Percentiles rank a stretch among this genome's conserved stretches.
phyloP scores from a whole-genome alignment of 2,329 filamentous ascomycete genomes.

The Trichoderma gracile region DNA sequence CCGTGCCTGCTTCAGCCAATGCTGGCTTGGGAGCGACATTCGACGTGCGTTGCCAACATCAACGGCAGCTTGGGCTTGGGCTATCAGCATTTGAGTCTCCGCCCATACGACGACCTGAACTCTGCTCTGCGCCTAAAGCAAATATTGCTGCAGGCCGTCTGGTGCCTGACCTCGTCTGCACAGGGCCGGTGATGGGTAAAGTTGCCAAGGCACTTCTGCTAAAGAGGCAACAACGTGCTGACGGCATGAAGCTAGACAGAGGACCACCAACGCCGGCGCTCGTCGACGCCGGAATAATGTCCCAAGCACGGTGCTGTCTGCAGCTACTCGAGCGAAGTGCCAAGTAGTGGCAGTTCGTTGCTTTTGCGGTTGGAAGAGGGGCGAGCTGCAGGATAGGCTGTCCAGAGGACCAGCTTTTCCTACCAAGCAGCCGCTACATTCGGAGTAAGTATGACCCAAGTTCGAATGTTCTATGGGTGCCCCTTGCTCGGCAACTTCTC shows the following conservation, averaged over 20 bases:
- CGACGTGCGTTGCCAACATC: conserved; percentile 9
- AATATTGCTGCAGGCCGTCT: neutral
- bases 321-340: neutral
- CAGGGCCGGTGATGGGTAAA: neutral
- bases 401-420: neutral
- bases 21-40: conserved; percentile 14
- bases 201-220: conserved; percentile 18
- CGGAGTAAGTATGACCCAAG: neutral
- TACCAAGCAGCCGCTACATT: neutral
- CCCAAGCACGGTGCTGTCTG: neutral
- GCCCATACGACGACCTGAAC: conserved; percentile 2
- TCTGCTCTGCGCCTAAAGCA: neutral
- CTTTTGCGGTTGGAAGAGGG: neutral
- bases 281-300: neutral
- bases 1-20: conserved; percentile 12
- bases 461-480: neutral
- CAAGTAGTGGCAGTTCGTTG: neutral
- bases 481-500: conserved; percentile 10
- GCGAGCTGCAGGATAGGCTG: neutral
- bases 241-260: conserved; percentile 16
- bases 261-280: conserved; percentile 8
- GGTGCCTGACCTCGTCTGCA: neutral
- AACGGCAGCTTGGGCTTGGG: neutral
- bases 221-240: conserved; percentile 19
- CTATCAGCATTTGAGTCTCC: conserved; percentile 4